Evolutionary conservation across 495 filamentous ascomycete genomes (phyloP), one percentile per base, ranked within the genome.

Genomic region (Trichoderma reesei): DNA sequence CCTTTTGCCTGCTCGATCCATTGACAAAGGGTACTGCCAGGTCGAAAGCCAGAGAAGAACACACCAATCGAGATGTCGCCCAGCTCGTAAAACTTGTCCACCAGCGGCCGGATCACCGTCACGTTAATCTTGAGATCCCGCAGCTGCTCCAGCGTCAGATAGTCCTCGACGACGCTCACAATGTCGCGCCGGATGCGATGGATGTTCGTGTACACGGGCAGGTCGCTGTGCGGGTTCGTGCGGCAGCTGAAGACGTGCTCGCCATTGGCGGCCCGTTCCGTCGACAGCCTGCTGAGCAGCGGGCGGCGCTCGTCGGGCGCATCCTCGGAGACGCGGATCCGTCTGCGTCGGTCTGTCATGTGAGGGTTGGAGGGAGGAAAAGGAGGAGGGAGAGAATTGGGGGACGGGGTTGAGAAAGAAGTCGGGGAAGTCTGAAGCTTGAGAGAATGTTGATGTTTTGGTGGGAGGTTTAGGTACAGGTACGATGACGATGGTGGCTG

Each of bases 121-220:
- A 86, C 76, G 68, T 89, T 90, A 73, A 90, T 87, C 63, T 87
- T 79, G 42, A 88, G 81, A 68, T 86, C 85, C 64, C 81, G 79
- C 11, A 90, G 73, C 70, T 90, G 87, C 54, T 90, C 86, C 26
- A 86, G 72, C 41, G 80, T 86, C 41, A 82, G 73, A 67, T 78
- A 79, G 66, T 82, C 79, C 67, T 82, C 79, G 33, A 80, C 78
- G 54, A 82, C 78, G 36, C 76, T 77, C 60, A 77, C 70, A 64
- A 82, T 78, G 68, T 82, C 79, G 68, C 79, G 75, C 18, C 78
- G 74, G 70, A 82, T 82, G 41, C 79, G 73, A 65, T 82, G 79
- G 63, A 82, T 82, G 65, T 76, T 82, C 13, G 76, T 79, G 71
- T 82, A 82, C 18, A 84, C 79, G 41, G 80, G 80, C 37, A 83